These are phyloP conservation scores for Mycena vulgaris DNA, from an alignment of 768 basidiomycete genomes.

Conservation along the genomic window DNA sequence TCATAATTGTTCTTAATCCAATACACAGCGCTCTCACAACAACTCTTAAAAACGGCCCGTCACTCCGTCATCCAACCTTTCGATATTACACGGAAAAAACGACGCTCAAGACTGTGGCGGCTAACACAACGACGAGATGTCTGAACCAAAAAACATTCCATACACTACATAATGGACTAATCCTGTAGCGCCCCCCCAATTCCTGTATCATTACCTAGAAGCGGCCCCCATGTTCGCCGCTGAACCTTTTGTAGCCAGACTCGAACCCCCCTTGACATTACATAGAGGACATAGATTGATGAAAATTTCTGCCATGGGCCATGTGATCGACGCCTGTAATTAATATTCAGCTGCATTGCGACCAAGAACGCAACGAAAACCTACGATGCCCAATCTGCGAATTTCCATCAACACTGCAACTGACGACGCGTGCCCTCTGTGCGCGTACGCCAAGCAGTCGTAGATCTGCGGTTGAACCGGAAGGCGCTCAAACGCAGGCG, in stretches of 20 bases:
- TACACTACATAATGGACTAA: background rate
- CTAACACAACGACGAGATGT: background rate
- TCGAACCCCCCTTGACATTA: conserved; percentile 38
- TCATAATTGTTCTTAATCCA: too few species aligned
- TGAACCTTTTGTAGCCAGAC: conserved; percentile 20
- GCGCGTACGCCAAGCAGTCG: conserved; percentile 77
- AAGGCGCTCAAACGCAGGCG: conserved; percentile 68
- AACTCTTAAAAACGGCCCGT: too few species aligned
- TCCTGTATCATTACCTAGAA: conserved; percentile 19
- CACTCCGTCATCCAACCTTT: too few species aligned
- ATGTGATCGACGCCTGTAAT: conserved; percentile 73
- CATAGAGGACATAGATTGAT: conserved; percentile 71
- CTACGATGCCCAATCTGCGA: conserved; percentile 72
- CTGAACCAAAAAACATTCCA: background rate
- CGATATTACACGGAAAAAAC: too few species aligned
- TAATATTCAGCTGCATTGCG: conserved; percentile 8
- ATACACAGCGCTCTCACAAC: too few species aligned
- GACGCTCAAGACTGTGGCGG: background rate
- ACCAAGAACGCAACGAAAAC: conserved; percentile 43
- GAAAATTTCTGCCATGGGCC: conserved; percentile 83
- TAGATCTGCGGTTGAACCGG: conserved; percentile 80
- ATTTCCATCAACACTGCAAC: conserved; percentile 70
- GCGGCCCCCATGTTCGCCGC: conserved; percentile 17
- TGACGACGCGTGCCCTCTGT: conserved; percentile 70
- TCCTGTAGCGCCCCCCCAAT: background rate